phyloP scores from a whole-genome alignment of 2,329 filamentous ascomycete species.

The Monosporascus sp. region DNA sequence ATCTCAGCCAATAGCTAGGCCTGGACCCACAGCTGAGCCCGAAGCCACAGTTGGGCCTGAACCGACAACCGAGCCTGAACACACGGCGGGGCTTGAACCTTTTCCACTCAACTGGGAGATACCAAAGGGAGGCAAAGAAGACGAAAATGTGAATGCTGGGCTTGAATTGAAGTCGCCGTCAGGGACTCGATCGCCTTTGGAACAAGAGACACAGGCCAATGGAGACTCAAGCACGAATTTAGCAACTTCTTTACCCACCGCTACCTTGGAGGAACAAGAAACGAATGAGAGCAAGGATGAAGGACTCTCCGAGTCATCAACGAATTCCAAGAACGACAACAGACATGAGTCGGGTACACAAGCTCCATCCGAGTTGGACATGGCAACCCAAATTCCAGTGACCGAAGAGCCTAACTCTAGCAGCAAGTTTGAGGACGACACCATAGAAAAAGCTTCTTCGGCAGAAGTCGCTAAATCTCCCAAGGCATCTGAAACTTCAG shows the following conservation, averaged over 20 bases:
- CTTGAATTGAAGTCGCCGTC: conserved; percentile 15
- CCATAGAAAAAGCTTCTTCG: too few species aligned
- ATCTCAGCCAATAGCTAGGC: conserved; percentile 6
- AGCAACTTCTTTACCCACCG: background rate
- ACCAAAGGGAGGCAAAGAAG: conserved; percentile 33
- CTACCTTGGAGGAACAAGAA: conserved; percentile 4
- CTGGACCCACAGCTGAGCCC: background rate
- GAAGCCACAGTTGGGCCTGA: background rate
- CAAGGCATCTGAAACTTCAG: conserved; percentile 16
- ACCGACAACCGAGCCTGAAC: conserved; percentile 5
- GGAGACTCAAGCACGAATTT: background rate
- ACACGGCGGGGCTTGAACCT: background rate
- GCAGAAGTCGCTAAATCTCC: conserved; percentile 12
- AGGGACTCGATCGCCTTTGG: conserved; percentile 8
- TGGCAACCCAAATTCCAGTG: too few species aligned
- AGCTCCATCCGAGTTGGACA: too few species aligned
- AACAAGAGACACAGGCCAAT: conserved; percentile 3
- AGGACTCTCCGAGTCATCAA: conserved; percentile 18
- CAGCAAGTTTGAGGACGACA: too few species aligned
- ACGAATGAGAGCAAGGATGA: conserved; percentile 8
- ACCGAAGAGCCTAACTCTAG: too few species aligned
- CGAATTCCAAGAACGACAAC: conserved; percentile 30
- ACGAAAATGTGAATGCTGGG: conserved; percentile 22
- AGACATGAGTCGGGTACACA: too few species aligned
- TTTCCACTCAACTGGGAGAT: conserved; percentile 21